Base-by-base conservation (phyloP, 2,329 filamentous ascomycete species). In the Botrytis aclada region DNA sequence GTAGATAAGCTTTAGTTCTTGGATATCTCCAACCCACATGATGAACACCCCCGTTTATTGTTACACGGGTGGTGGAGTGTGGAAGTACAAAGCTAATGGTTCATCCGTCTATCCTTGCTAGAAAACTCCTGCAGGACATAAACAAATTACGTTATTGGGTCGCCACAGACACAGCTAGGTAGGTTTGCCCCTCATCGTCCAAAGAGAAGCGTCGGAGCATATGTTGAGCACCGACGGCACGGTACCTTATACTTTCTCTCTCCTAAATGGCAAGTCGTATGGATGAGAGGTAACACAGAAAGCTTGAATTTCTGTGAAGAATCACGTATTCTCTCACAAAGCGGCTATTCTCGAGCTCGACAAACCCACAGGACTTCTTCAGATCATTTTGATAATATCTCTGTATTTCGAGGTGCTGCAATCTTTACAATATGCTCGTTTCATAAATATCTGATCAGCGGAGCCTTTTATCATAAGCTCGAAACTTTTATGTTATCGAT, bases 131-230 rank as follows among this genome's bases (percentile, higher is more conserved):
- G 65, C 65, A 67, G 47, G 65, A 32, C 47, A 56, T 67, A 41
- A 67, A 56, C n/a, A 67, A 41, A 67, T 67, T 56, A 41, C n/a
- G 18, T 67, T 56, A 56, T 54, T 67, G 64, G 47, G 20, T 56
- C 18, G 64, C 47, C 65, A 41, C 37, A 22, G 47, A 56, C 37
- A 34, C 37, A 39, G 6, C 37, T 39, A 39, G 37, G 6, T 22
- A 41, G 10, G 34, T 32, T 32, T 67, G 34, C n/a, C 47, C 14
- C 64, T 66, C 34, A 54, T 66, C 45, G n/a, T 45, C 61, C 61
- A 64, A 43, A 25, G n/a, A 45, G 39, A 64, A 32, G 39, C 32
- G 45, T 66, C 29, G n/a, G 54, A n/a, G 39, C 64, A 51, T 67
- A 41, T 56, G 25, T 41, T 54, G 16, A 56, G 47, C 25, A 67